phyloP scores from a whole-genome alignment of 257 asterid genomes.

The Nicotiana paniculata region DNA sequence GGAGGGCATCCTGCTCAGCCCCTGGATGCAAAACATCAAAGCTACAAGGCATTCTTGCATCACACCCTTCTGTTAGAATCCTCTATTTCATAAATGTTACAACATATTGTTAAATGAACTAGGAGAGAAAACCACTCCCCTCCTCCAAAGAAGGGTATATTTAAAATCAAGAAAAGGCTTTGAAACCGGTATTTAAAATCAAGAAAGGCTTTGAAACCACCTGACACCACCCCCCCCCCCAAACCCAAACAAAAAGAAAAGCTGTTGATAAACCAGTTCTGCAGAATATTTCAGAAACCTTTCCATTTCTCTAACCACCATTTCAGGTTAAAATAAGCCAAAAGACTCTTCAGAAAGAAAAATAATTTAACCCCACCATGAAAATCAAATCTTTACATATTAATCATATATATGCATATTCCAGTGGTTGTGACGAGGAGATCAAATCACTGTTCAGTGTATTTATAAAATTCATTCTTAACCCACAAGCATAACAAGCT shows the following conservation, averaged over 20 bases:
- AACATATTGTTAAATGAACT: neutral
- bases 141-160: neutral
- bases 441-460: neutral
- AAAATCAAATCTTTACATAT: neutral
- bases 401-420: neutral
- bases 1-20: neutral
- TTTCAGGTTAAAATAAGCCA: neutral
- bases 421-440: neutral
- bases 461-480: neutral
- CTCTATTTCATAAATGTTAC: neutral
- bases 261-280: neutral
- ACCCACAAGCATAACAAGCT: neutral
- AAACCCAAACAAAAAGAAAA: neutral
- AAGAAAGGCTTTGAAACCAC: neutral
- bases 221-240: neutral
- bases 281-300: neutral
- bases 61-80: neutral
- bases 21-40: conserved; percentile 4
- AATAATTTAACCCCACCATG: neutral
- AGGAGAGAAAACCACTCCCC: neutral
- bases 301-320: neutral
- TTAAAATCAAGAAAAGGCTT: neutral
- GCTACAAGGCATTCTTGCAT: conserved; percentile 3
- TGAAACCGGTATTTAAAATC: neutral
- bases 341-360: neutral